Base-by-base conservation (phyloP, 208 protist genomes). In the Trypanosoma caninum region DNA sequence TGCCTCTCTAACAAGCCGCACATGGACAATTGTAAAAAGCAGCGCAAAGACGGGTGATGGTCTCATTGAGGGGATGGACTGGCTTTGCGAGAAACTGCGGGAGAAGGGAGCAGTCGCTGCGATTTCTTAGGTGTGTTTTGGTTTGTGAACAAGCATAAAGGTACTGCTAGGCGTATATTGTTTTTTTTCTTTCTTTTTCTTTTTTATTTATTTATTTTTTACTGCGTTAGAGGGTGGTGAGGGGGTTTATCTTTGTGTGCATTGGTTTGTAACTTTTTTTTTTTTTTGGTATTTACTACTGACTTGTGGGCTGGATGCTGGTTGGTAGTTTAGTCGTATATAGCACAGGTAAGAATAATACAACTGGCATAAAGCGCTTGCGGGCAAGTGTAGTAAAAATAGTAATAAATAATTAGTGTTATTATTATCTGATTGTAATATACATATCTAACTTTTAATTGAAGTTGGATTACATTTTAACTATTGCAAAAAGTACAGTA, bases 21-120 rank as follows among this genome's bases (percentile, higher is more conserved):
- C 80, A 16, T 99, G 97, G 96, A 95, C 96, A 4, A 95, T 98
- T 56, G 83, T 97, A 45, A 81, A 91, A 57, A 98, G 94, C 77
- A 97, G 89, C 35, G 95, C 95, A 0, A 87, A 95, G 63, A 97
- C 83, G 3, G 96, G 95, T 13, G 91, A 97, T 18, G 96, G 97
- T 4, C 56, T 99, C 9, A 37, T 82, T 27, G 91, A 97, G 33
- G 95, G 95, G 23, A 86, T 99, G 84, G 95, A 97, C 51, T 98
- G 96, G 96, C 61, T 98, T 4, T 78, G 91, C 13, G 85, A 95
- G 53, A 78, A 82, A 50, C 66, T 97, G 16, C 72, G 80, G 0
- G 82, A 93, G 45, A 57, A 74, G 27, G 80, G 80, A 1, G 51
- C 82, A 8, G 72, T 73, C 0, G 66, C 34, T 11, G 58, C 14